A percentile compares a stretch with the other conserved stretches of the same genome.
Evolutionary conservation across 176 grass and related monocot genomes (phyloP).

Genomic region (Zoysia pacifica): DNA sequence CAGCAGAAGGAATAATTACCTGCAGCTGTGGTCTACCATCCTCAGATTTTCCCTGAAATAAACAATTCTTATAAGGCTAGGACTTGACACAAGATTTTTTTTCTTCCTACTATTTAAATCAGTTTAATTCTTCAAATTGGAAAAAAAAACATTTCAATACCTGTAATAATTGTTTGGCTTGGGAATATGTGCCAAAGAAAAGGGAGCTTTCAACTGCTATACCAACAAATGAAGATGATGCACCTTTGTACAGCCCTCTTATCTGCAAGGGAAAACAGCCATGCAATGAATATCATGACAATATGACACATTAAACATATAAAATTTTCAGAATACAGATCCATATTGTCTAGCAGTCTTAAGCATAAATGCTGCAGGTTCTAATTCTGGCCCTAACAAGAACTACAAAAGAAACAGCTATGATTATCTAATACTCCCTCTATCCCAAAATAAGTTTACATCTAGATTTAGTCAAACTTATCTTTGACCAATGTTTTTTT

Average conservation of each 20-base stretch:
- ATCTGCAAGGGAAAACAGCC: constrained; percentile 59
- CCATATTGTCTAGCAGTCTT: neutral
- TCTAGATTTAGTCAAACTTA: too few species aligned
- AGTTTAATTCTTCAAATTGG: constrained; percentile 3
- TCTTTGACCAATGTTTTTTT: too few species aligned
- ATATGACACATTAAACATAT: constrained; percentile 3
- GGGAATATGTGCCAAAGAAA: constrained; percentile 88
- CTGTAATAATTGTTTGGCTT: constrained; percentile 82
- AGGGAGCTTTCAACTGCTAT: constrained; percentile 92
- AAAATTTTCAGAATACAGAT: constrained; percentile 21
- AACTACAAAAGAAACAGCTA: neutral
- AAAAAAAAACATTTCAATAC: constrained; percentile 48
- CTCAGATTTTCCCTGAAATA: constrained; percentile 63
- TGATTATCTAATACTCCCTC: neutral
- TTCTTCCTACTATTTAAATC: neutral
- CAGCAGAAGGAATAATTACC: constrained; percentile 89
- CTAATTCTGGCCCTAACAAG: constrained; percentile 17
- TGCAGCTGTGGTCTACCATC: constrained; percentile 66
- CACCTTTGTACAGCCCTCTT: constrained; percentile 89
- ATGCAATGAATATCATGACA: constrained; percentile 16
- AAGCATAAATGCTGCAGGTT: constrained; percentile 3
- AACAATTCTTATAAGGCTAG: constrained; percentile 21
- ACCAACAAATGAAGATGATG: constrained; percentile 91
- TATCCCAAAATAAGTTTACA: too few species aligned
- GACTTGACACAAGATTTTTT: constrained; percentile 6